A percentile compares a stretch with the other conserved stretches of the same genome.
Conservation (phyloP, 177 flowering plant species). For the Telopea speciosissima region DNA sequence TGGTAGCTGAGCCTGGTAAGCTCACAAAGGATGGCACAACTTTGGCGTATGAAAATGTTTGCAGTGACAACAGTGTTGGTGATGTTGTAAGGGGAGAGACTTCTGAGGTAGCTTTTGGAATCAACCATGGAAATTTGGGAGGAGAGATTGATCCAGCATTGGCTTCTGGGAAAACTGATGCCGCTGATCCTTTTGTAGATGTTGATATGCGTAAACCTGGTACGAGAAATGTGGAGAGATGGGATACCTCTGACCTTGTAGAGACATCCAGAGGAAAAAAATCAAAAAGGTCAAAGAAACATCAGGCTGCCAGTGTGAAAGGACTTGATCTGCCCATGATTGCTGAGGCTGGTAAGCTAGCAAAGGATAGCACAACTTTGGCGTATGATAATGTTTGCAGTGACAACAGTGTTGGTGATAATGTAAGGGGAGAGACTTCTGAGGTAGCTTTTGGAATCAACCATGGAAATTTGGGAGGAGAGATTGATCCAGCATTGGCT, state of each 20-base stretch:
- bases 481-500: constrained; percentile 9
- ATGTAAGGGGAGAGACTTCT: constrained; percentile 8
- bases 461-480: constrained; percentile 11
- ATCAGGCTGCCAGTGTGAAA: constrained; percentile 6
- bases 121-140: too few relatives aligned
- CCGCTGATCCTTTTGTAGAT: too few relatives aligned
- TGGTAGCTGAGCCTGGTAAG: not conserved
- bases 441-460: constrained; percentile 4
- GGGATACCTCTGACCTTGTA: constrained; percentile 3
- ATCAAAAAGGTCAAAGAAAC: constrained; percentile 9
- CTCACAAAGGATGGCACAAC: not conserved
- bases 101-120: too few relatives aligned
- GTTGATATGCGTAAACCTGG: too few relatives aligned
- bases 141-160: too few relatives aligned
- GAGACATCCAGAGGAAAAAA: constrained; percentile 5
- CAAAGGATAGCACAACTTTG: not conserved
- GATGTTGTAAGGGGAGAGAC: not conserved
- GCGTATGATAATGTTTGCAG: not conserved
- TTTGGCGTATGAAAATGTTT: not conserved
- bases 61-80: not conserved
- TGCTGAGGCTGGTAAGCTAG: constrained; percentile 2
- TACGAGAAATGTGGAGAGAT: too few relatives aligned
- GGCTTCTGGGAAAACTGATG: too few relatives aligned
- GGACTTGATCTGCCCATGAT: constrained; percentile 5
- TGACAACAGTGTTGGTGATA: constrained; percentile 5